These are phyloP conservation scores for Naganishia vishniacii DNA, from an alignment of 768 basidiomycete species.

Conservation along the genomic window DNA sequence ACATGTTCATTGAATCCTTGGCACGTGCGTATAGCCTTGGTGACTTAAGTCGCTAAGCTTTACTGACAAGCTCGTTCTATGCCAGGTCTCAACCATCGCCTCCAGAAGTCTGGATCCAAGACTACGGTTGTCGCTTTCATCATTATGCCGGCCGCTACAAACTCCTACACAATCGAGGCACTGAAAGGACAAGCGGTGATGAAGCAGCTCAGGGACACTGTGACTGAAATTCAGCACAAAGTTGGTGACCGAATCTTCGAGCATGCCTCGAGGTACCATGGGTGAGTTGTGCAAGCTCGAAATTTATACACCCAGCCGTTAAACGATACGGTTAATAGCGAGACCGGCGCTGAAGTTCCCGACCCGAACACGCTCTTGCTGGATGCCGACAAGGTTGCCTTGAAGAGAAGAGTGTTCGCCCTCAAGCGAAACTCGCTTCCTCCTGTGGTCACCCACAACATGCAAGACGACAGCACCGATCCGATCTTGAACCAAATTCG, in stretches of 20 bases:
- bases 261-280: slow-evolving; percentile 84
- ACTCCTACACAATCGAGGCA: slow-evolving; percentile 95
- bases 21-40: slow-evolving; percentile 56
- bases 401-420: slow-evolving; percentile 94
- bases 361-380: slow-evolving; percentile 72
- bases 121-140: slow-evolving; percentile 95
- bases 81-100: slow-evolving; percentile 58
- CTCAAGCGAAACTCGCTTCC: slow-evolving; percentile 92
- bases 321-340: slow-evolving; percentile 44
- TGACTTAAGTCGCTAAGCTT: neutral
- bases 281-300: slow-evolving; percentile 52
- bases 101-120: slow-evolving; percentile 64
- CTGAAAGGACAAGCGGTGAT: slow-evolving; percentile 96
- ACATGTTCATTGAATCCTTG: slow-evolving; percentile 97
- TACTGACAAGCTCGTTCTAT: slow-evolving; percentile 9
- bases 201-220: slow-evolving; percentile 90
- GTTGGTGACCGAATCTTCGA: slow-evolving; percentile 90
- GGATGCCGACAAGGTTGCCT: slow-evolving; percentile 82
- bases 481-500: slow-evolving; percentile 94
- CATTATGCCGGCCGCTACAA: slow-evolving; percentile 94
- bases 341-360: slow-evolving; percentile 66
- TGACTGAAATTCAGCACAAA: slow-evolving; percentile 88
- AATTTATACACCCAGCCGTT: neutral
- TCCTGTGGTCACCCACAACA: slow-evolving; percentile 96
- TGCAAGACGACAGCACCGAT: slow-evolving; percentile 86